Evolutionary conservation across 2,329 filamentous ascomycete genomes (phyloP), one percentile per base, ranked within the genome.

Genomic region (Ophiocordyceps camponoti-saundersi): DNA sequence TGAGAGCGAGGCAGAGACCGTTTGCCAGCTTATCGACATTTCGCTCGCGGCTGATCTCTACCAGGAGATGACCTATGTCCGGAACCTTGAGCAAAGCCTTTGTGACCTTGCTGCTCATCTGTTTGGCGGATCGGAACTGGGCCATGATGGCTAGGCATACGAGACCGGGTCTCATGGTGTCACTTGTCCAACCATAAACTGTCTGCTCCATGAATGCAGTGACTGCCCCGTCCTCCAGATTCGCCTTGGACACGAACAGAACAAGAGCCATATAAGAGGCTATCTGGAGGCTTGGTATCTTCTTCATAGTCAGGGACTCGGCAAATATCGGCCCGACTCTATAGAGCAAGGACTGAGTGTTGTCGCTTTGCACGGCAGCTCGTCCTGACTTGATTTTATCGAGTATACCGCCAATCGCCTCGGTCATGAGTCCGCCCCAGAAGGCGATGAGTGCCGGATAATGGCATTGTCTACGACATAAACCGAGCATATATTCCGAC

Each of bases 231-330:
- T 96, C 88, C 44, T 84, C 78, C 15, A 96, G 71, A 44, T 77
- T 73, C 1, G 83, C 80, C 63, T 95, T 95, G 44, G 85, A 80
- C 7, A 86, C 88, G 51, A 96, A 74, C 44, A 96, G 79, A 7
- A 87, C 79, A 48, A 89, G 75, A 20, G 95, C 79, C 83, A 95
- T 95, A 61, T 95, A 96, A 48, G 85, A 89, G 16, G 84, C 88
- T 50, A 93, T 75, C 53, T 89, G 84, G 41, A 95, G 69, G 51
- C 90, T 85, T 1, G 87, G 77, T 0, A 82, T 79, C 50, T 82
- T 79, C 55, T 80, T 80, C 67, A 90, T 75, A 10, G 80, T 73
- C 50, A 96, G 72, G 1, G 83, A 85, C 52, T 85, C 80, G 50
- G 86, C 84, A 30, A 98, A 71, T 3, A 88, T 55, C 69, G 88